Percentiles rank a stretch among this genome's conserved stretches.
Conservation (phyloP, 2,329 filamentous ascomycete species). For the Scedosporium minutisporum region DNA sequence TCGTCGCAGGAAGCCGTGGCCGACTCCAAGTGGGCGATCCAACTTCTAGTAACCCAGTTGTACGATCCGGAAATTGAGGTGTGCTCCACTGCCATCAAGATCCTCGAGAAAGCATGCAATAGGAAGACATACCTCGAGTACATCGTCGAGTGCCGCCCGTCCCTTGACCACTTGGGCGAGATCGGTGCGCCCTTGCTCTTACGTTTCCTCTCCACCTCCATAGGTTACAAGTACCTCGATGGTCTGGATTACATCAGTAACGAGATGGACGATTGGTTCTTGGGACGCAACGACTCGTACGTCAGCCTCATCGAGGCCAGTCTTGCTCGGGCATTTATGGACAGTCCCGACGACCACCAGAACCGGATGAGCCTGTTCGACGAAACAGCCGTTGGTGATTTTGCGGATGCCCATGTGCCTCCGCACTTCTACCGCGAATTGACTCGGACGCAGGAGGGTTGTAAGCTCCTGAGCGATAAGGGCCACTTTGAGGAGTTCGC, state of each 20-base stretch:
- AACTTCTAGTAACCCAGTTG: slow-evolving; percentile 91
- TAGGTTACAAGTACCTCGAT: slow-evolving; percentile 95
- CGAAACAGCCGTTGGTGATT: slow-evolving; percentile 36
- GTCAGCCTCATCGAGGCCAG: slow-evolving; percentile 93
- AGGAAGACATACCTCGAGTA: slow-evolving; percentile 84
- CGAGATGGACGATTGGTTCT: slow-evolving; percentile 99
- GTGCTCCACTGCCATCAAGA: slow-evolving; percentile 91
- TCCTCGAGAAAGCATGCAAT: slow-evolving; percentile 94
- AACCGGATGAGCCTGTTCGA: slow-evolving; percentile 50
- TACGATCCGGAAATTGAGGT: slow-evolving; percentile 97
- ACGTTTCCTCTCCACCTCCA: slow-evolving; percentile 88
- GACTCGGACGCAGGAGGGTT: slow-evolving; percentile 85
- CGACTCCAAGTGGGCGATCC: slow-evolving; percentile 91
- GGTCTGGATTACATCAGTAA: slow-evolving; percentile 97
- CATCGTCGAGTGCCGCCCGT: slow-evolving; percentile 90
- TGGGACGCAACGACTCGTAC: slow-evolving; percentile 94
- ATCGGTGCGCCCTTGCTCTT: slow-evolving; percentile 89
- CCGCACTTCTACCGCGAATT: slow-evolving; percentile 96
- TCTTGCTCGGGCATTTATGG: slow-evolving; percentile 73
- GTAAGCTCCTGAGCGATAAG: slow-evolving; percentile 79
- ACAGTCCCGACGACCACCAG: slow-evolving; percentile 49
- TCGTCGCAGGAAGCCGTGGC: slow-evolving; percentile 31
- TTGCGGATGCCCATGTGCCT: slow-evolving; percentile 63
- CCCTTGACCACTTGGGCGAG: slow-evolving; percentile 89
- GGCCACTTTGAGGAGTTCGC: slow-evolving; percentile 95